phyloP scores from a whole-genome alignment of 208 protist genomes.

The Entamoeba invadens region DNA sequence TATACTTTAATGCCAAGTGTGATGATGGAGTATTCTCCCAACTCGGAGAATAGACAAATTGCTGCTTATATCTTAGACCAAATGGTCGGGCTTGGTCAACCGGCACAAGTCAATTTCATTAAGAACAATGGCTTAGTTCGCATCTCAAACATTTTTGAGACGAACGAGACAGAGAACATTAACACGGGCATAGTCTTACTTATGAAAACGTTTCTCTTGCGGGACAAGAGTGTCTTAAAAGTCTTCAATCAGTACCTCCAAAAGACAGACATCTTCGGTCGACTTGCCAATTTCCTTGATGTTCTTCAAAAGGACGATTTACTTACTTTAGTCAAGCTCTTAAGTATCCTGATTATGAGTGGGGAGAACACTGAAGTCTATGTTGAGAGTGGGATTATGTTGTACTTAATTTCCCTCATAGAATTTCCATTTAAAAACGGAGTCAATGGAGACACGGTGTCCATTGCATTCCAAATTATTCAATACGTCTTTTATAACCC shows the following conservation, averaged over 20 bases:
- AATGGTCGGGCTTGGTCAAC: not conserved
- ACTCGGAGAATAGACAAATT: not conserved
- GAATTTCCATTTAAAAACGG: not conserved
- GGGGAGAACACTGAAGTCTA: not conserved
- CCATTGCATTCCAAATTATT: not conserved
- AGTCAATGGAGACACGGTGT: not conserved
- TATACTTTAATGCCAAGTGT: not conserved
- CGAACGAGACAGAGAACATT: not conserved
- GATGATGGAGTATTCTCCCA: not conserved
- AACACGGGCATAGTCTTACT: not conserved
- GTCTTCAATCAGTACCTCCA: not conserved
- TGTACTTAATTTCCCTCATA: not conserved
- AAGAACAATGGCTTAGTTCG: not conserved
- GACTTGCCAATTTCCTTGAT: not conserved
- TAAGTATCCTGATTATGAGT: not conserved
- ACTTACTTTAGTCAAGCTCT: not conserved
- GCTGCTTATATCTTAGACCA: not conserved
- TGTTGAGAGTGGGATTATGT: not conserved
- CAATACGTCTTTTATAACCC: not conserved
- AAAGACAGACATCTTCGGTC: not conserved
- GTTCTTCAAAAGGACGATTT: not conserved
- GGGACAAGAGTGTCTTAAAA: not conserved
- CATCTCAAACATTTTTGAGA: not conserved
- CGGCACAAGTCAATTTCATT: not conserved
- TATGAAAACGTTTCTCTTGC: not conserved